These are phyloP conservation scores for Aureobasidium melanogenum DNA, from an alignment of 2,329 filamentous ascomycete species.

Conservation along the genomic window DNA sequence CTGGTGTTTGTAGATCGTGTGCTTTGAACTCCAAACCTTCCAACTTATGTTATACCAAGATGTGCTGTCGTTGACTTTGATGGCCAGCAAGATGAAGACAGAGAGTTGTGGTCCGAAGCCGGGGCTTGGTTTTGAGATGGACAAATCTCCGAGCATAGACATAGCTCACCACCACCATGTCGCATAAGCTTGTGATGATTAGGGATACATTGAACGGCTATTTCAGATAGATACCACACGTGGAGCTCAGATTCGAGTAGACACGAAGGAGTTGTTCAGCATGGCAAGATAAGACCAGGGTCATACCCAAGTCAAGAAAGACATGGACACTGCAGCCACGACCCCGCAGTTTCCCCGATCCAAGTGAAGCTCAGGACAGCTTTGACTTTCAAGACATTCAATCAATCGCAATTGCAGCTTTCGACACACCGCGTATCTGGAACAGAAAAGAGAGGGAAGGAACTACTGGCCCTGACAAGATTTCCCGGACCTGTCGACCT, in stretches of 20 bases:
- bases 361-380: slow-evolving; percentile 2
- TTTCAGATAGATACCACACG: neutral
- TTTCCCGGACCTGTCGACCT: neutral
- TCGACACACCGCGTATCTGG: neutral
- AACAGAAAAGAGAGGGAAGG: neutral
- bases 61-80: no score
- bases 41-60: neutral
- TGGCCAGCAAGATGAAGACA: no score
- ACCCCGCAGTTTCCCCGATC: slow-evolving; percentile 3
- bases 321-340: neutral
- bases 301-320: neutral
- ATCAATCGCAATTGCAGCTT: neutral
- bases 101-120: no score
- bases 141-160: neutral
- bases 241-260: neutral
- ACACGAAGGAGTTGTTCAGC: neutral
- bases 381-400: neutral
- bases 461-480: neutral
- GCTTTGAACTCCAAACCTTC: no score
- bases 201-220: neutral
- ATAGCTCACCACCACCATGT: neutral
- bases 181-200: no score
- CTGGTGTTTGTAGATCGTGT: no score
- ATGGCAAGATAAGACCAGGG: neutral
- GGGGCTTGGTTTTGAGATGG: neutral